phyloP scores from a whole-genome alignment of 257 asterid species.

The Przewalskia tangutica region DNA sequence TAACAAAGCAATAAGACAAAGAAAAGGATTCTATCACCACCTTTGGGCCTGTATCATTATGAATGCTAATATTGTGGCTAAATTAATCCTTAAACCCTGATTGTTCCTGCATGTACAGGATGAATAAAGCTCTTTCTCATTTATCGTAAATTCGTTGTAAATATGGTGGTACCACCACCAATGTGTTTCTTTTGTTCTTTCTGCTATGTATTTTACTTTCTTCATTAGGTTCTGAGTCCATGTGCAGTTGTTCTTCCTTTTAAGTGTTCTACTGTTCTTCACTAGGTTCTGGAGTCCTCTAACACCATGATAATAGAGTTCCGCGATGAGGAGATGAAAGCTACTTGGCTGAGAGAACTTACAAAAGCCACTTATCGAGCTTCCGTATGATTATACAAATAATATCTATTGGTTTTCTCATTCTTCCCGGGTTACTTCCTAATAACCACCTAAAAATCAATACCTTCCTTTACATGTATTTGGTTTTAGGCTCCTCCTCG shows the following conservation, averaged over 20 bases:
- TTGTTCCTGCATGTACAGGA: not conserved
- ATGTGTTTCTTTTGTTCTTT: conserved; percentile 1
- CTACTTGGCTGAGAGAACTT: conserved; percentile 76
- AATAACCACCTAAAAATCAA: conserved; percentile 4
- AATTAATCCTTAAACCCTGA: not conserved
- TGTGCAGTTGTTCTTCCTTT: conserved; percentile 5
- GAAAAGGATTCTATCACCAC: not conserved
- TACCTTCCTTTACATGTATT: conserved; percentile 9
- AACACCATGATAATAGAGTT: conserved; percentile 79
- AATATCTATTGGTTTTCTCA: not conserved
- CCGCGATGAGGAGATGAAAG: conserved; percentile 65
- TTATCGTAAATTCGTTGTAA: not conserved
- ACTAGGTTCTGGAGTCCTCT: conserved; percentile 83
- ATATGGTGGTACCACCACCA: conserved; percentile 5
- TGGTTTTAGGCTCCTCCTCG: conserved; percentile 76
- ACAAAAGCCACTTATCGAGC: conserved; percentile 89
- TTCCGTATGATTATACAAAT: conserved; percentile 59
- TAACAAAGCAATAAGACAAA: not conserved
- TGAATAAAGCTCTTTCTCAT: not conserved
- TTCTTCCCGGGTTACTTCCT: conserved; percentile 9
- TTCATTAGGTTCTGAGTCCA: conserved; percentile 5
- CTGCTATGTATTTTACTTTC: not conserved
- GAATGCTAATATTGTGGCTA: not conserved
- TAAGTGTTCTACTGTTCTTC: conserved; percentile 13
- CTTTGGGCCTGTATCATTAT: not conserved